Evolutionary conservation across 345 rosid genomes (phyloP), one percentile per base, ranked within the genome.

Genomic region (Alliaria petiolata): DNA sequence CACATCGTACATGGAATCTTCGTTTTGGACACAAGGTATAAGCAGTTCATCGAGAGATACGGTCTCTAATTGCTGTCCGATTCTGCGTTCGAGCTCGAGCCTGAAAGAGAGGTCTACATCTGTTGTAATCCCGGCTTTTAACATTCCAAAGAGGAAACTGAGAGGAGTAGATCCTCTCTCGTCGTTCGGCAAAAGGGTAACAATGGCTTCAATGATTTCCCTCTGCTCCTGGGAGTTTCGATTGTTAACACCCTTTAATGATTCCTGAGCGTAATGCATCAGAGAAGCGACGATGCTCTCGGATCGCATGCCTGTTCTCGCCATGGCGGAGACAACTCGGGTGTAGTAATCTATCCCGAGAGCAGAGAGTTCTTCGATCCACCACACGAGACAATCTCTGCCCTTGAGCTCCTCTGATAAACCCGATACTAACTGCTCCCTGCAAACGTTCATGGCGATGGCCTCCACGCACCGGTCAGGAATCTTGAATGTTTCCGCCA

Each of bases 81-180:
- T 82, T 77, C 90, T 76, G 50, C 72, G 80, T 66, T 93, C 98
- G 0, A 93, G 82, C 83, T 88, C 96, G 1, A 87, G 83, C 77
- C 86, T 83, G 76, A 82, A 84, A 35, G 87, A 77, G 34, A 81
- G 42, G 6, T 64, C 34, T 17, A 89, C 79, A 38, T 85, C 91
- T 63, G 88, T 28, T 76, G 82, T 70, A 10, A 81, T 82, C 4
- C 90, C 91, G 54, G 83, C 73, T 78, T 86, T 84, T 47, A 93
- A 82, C 87, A 90, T 81, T 33, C 98, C 98, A 38, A 93, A 83
- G 49, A 93, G 83, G 79, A 90, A 92, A 76, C 73, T 85, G 12
- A 81, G 72, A n/a, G 96, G 92, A 49, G 72, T 60, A 64, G 83
- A 76, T 66, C 70, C 62, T 73, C 80, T 85, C 36, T 83, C 81